Percentiles rank a stretch among this genome's conserved stretches.
Evolutionary conservation across 2,329 filamentous ascomycete genomes (phyloP).

Genomic region (Cladophialophora bantiana): DNA sequence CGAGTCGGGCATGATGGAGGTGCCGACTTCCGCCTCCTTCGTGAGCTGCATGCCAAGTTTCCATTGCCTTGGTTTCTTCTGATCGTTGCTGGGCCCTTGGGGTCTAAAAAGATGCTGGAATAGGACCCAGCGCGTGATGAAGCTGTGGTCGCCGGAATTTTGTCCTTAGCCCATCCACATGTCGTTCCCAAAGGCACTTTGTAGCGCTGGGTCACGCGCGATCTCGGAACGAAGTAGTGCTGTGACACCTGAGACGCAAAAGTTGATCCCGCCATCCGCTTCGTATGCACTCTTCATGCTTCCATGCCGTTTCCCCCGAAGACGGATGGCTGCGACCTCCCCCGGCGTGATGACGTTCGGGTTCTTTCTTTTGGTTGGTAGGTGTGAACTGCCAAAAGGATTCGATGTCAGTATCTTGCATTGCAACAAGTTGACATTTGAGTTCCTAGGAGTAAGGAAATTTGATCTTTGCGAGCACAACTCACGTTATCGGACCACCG

Average conservation of each 20-base stretch:
- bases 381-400: slow-evolving; percentile 8
- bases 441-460: neutral
- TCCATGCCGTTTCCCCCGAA: slow-evolving; percentile 15
- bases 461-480: neutral
- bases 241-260: slow-evolving; percentile 18
- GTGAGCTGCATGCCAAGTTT: slow-evolving; percentile 19
- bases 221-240: slow-evolving; percentile 14
- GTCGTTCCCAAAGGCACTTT: slow-evolving; percentile 13
- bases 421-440: neutral
- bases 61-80: neutral
- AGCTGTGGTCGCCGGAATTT: slow-evolving; percentile 18
- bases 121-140: slow-evolving; percentile 20
- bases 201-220: slow-evolving; percentile 10
- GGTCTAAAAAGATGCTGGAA: slow-evolving; percentile 11
- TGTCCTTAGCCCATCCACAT: slow-evolving; percentile 17
- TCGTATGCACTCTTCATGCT: slow-evolving; percentile 21
- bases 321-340: slow-evolving; percentile 22
- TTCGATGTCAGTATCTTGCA: neutral
- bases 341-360: slow-evolving; percentile 5
- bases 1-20: slow-evolving; percentile 19
- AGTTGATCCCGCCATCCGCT: slow-evolving; percentile 20
- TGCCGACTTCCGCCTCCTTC: slow-evolving; percentile 9
- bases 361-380: slow-evolving; percentile 8
- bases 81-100: neutral
- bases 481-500: slow-evolving; percentile 8